phyloP scores from a whole-genome alignment of 2,329 filamentous ascomycete genomes.

The Thelonectria blattea region DNA sequence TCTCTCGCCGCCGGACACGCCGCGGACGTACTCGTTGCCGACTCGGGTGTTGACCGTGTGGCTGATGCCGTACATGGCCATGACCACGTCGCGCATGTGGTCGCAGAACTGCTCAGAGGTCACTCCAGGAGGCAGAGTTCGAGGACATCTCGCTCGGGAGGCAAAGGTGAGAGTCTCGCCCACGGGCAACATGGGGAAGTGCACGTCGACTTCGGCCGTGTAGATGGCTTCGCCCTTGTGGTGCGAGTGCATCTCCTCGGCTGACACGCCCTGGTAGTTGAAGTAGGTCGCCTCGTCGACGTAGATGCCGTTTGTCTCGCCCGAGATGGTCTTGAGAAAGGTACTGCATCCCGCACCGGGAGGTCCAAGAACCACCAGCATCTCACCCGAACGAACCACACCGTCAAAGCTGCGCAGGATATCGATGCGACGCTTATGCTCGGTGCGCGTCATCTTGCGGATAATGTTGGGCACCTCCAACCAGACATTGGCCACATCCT shows the following conservation, averaged over 20 bases:
- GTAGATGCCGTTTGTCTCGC: slow-evolving; percentile 19
- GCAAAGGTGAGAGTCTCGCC: slow-evolving; percentile 22
- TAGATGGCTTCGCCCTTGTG: slow-evolving; percentile 23
- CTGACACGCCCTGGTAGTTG: slow-evolving; percentile 20
- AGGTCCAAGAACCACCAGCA: slow-evolving; percentile 19
- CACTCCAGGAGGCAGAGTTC: slow-evolving; percentile 12
- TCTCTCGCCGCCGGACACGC: slow-evolving; percentile 17
- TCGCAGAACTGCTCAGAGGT: slow-evolving; percentile 11
- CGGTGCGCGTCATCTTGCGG: slow-evolving; percentile 5
- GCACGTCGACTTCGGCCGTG: slow-evolving; percentile 18
- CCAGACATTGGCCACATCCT: slow-evolving; percentile 20
- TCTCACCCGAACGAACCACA: slow-evolving; percentile 10
- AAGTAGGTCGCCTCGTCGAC: slow-evolving; percentile 17
- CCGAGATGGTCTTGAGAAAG: slow-evolving; percentile 22
- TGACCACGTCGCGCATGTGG: slow-evolving; percentile 21
- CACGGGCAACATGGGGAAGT: slow-evolving; percentile 21
- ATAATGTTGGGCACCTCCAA: slow-evolving; percentile 9
- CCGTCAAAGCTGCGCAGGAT: slow-evolving; percentile 18
- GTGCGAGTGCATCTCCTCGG: slow-evolving; percentile 18
- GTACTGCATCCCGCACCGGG: slow-evolving; percentile 16
- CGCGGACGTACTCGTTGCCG: slow-evolving; percentile 19
- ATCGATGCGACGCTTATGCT: slow-evolving; percentile 12
- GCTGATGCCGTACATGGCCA: slow-evolving; percentile 23
- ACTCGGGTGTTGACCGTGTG: slow-evolving; percentile 22
- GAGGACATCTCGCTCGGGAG: slow-evolving; percentile 15